Evolutionary conservation across 176 grass and related monocot species (phyloP).

Genomic region (Aegilops longissima): DNA sequence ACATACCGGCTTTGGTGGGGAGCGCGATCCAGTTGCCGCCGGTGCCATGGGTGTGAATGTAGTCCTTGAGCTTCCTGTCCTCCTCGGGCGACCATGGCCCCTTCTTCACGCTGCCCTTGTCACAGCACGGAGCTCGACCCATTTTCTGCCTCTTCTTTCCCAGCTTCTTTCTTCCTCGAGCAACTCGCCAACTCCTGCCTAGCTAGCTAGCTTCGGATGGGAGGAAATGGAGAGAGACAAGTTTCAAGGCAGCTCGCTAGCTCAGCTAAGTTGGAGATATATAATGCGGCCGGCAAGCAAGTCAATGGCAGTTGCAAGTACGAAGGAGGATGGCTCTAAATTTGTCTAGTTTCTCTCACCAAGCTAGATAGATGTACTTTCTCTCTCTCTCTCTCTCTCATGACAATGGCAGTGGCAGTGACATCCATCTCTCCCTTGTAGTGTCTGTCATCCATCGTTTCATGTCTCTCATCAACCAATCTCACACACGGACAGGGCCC

Average conservation of each 20-base stretch:
- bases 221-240: background rate
- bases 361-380: background rate
- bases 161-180: background rate
- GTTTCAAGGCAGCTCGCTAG: background rate
- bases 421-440: background rate
- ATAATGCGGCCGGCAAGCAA: background rate
- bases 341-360: background rate
- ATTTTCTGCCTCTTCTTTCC: background rate
- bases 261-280: background rate
- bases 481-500: background rate
- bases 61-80: background rate
- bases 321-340: background rate
- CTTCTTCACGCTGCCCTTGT: background rate
- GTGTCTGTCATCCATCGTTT: background rate
- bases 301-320: background rate
- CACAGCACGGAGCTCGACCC: background rate
- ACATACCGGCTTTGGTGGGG: background rate
- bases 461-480: background rate
- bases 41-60: background rate
- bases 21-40: background rate
- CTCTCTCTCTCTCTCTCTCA: background rate
- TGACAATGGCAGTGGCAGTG: background rate
- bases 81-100: background rate
- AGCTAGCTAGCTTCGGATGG: too few relatives aligned
- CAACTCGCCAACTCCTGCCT: background rate